A percentile compares a stretch with the other conserved stretches of the same genome.
Evolutionary conservation across 2,329 filamentous ascomycete species (phyloP).

Genomic region (Aspergillus aculeatus): DNA sequence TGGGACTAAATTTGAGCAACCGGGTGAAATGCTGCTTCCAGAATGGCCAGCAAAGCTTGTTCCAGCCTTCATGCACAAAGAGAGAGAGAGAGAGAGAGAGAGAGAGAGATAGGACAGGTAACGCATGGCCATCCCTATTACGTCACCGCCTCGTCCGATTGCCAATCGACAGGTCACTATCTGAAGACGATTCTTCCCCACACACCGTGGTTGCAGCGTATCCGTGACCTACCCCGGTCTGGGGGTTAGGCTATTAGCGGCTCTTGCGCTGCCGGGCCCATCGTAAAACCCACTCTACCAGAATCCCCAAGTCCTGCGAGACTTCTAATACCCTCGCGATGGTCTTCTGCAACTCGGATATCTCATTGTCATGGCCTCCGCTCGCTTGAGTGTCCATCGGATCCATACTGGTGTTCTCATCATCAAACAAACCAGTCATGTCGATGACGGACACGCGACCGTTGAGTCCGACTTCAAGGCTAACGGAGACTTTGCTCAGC

Average conservation of each 20-base stretch:
- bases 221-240: not conserved
- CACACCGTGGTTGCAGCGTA: constrained; percentile 12
- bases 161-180: not conserved
- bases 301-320: constrained; percentile 45
- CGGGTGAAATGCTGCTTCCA: constrained; percentile 1
- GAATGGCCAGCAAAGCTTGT: constrained; percentile 2
- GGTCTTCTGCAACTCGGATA: constrained; percentile 30
- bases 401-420: constrained; percentile 13
- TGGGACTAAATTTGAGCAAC: not conserved
- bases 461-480: constrained; percentile 42
- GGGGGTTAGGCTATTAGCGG: constrained; percentile 7
- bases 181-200: constrained; percentile 5
- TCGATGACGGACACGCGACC: constrained; percentile 41
- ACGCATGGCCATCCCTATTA: constrained; percentile 1
- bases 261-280: constrained; percentile 33
- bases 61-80: not conserved
- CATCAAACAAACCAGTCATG: constrained; percentile 34
- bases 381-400: constrained; percentile 22
- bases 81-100: not conserved
- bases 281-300: constrained; percentile 46
- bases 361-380: constrained; percentile 19
- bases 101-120: not conserved
- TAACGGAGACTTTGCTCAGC: constrained; percentile 32
- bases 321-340: constrained; percentile 41
- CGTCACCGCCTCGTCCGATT: constrained; percentile 1